Base-by-base conservation (phyloP, 2,329 filamentous ascomycete species). In the Huntiella omanensis region DNA sequence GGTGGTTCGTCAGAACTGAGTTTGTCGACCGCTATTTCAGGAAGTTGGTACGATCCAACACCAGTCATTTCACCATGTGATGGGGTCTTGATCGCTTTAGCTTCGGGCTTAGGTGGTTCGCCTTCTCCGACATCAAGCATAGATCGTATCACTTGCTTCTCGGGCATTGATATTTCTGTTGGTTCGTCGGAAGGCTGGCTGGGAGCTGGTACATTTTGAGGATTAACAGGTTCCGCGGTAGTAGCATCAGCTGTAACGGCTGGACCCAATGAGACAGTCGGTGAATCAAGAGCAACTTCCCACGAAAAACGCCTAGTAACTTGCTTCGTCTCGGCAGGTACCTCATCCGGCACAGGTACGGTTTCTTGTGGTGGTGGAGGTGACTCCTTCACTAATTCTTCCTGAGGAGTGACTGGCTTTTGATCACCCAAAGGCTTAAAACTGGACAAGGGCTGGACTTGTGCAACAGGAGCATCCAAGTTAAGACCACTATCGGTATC, bases 271-370 rank as follows among this genome's bases (percentile, higher is more conserved):
- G 32, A 11, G 6, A 35, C 33, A 11, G 34, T n/a, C 15, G 34
- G 17, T 10, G 43, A 43, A 12, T 43, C 40, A 32, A 34, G 12
- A 11, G 34, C 28, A 39, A 39, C 42, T 33, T 49, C 47, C 47
- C 47, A 49, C 6, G 47, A 49, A 28, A 49, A 49, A 1, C 47
- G 43, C 22, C 41, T 45, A n/a, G 39, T 15, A n/a, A 32, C 11
- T 33, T 32, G 19, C 40, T 16, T 32, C 8, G 17, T 43, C 12
- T 33, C 40, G 11, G 19, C 5, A 33, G 16, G 19, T 32, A n/a
- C 19, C 12, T 32, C 15, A 5, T 12, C 40, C 17, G 5, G 32
- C 5, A 7, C 34, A 11, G 15, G 13, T 8, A 19, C 12, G 11
- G n/a, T 35, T 28, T 28, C 22, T 28, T 28, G 22, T 10, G 6